Conservation (phyloP, 768 basidiomycete species). For the Boletus sp. region DNA sequence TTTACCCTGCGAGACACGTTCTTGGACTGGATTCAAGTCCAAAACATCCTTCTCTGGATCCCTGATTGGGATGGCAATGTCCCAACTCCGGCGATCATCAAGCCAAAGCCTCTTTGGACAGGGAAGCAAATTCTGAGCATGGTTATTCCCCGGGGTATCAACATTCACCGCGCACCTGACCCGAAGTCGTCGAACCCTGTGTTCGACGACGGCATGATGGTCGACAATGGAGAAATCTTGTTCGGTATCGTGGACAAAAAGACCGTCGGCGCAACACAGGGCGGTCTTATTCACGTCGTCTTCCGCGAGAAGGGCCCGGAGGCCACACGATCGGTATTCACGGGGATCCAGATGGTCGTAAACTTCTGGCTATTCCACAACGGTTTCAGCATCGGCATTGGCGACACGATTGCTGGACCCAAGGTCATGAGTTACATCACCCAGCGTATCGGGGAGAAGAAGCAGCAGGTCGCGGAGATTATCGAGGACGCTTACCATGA, state of each 20-base stretch:
- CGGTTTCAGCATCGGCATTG: constrained; percentile 98
- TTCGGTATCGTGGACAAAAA: constrained; percentile 98
- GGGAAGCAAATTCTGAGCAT: constrained; percentile 95
- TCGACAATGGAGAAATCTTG: constrained; percentile 95
- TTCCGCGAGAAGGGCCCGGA: constrained; percentile 98
- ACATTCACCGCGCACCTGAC: constrained; percentile 80
- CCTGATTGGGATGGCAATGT: constrained; percentile 96
- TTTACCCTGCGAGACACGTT: constrained; percentile 95
- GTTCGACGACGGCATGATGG: constrained; percentile 90
- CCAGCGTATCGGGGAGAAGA: constrained; percentile 76
- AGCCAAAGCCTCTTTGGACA: constrained; percentile 96
- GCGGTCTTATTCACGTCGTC: constrained; percentile 93
- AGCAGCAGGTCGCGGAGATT: constrained; percentile 72
- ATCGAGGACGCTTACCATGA: constrained; percentile 86
- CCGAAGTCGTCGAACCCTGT: constrained; percentile 78
- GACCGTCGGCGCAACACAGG: constrained; percentile 94
- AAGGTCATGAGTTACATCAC: constrained; percentile 88
- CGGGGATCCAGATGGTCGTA: constrained; percentile 91
- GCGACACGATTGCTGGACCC: constrained; percentile 93
- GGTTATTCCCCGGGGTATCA: constrained; percentile 93
- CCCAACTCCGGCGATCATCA: constrained; percentile 91
- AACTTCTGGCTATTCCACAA: constrained; percentile 99
- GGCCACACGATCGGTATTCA: constrained; percentile 85
- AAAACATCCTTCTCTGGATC: constrained; percentile 97
- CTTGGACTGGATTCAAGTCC: constrained; percentile 92